Conservation (phyloP, 2,329 filamentous ascomycete genomes). For the Cladosporium sp. region DNA sequence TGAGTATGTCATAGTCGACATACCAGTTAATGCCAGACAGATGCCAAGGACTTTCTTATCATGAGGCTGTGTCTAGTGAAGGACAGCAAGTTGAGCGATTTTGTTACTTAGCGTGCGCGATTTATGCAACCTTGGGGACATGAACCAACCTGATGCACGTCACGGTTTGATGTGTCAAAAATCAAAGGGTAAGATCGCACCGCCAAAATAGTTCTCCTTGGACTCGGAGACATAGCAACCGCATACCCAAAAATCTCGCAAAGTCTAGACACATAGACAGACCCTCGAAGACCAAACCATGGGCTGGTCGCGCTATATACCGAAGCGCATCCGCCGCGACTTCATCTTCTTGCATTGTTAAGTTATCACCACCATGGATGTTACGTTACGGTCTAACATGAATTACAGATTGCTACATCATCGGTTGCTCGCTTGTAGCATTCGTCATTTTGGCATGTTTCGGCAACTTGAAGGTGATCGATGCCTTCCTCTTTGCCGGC, state of each 20-base stretch:
- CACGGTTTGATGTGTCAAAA: background rate
- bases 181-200: background rate
- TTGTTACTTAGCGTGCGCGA: background rate
- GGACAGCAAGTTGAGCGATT: background rate
- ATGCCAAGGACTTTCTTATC: background rate
- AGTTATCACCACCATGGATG: background rate
- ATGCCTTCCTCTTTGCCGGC: conserved; percentile 55
- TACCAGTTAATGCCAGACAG: background rate
- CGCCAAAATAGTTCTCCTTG: background rate
- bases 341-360: conserved; percentile 12
- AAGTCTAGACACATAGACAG: background rate
- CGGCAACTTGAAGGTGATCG: conserved; percentile 47
- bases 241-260: background rate
- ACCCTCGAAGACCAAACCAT: background rate
- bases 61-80: background rate
- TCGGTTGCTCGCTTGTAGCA: conserved; percentile 41
- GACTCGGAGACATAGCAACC: background rate
- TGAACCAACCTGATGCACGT: background rate
- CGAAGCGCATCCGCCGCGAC: background rate
- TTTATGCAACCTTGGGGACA: background rate
- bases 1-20: background rate
- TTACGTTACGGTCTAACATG: background rate
- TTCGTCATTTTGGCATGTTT: conserved; percentile 43
- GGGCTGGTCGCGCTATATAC: background rate
- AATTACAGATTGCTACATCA: conserved; percentile 44